Base-by-base conservation (phyloP, 768 basidiomycete species). In the Trametes elegans region DNA sequence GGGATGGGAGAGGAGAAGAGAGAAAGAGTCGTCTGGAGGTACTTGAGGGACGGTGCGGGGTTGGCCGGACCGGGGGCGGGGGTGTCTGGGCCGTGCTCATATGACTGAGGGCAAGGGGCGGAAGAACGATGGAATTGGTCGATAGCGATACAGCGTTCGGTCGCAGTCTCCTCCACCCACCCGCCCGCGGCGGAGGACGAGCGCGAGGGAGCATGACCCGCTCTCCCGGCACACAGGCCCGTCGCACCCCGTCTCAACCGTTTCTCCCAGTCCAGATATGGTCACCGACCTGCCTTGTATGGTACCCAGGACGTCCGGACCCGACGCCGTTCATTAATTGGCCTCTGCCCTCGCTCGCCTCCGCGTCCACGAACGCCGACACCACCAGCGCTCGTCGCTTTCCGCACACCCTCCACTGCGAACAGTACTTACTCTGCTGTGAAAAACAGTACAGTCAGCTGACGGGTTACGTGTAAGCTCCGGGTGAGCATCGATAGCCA, bases 21-120 rank as follows among this genome's bases (percentile, higher is more conserved):
- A 13, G 32, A 24, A n/a, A n/a, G n/a, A n/a, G n/a, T n/a, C n/a
- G n/a, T n/a, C n/a, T n/a, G 59, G 51, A 24, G 59, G 46, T 57
- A 53, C 57, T 51, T 60, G 52, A 57, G 32, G 52, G 53, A 43
- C n/a, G 46, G 45, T 21, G 43, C 29, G 53, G 50, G 50, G 53
- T 21, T 1, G n/a, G 6, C 51, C 62, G 62, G 62, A 58, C 62
- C 62, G 62, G 62, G 38, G 8, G 40, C 31, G 36, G 47, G 49
- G 47, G 29, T 56, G 54, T 42, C 61, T 62, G 57, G 62, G 18
- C 58, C 55, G 41, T 44, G 54, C 53, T 54, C 53, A 59, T 55
- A 44, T 53, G 51, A 52, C 50, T 57, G 50, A 21, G 32, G 16
- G 52, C 43, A 45, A 43, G 34, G 52, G 36, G 45, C 47, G 55